These are phyloP conservation scores for Talaromyces thailandensis DNA, from an alignment of 495 filamentous ascomycete genomes.

Conservation along the genomic window DNA sequence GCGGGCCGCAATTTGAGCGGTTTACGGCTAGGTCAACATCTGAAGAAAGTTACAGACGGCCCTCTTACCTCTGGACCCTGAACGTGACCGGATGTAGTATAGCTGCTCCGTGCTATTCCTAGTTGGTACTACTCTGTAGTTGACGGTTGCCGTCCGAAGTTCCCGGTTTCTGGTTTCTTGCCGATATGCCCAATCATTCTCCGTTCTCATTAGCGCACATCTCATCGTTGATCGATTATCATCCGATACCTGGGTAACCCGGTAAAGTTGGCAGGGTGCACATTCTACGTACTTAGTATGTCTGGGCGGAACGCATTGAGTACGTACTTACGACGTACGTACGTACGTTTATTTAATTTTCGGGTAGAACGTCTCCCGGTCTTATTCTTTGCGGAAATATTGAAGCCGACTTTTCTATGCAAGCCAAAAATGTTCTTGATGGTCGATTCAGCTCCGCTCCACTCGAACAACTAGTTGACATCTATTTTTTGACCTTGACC, in stretches of 20 bases:
- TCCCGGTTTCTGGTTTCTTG: background rate
- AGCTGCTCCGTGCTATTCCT: background rate
- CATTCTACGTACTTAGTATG: background rate
- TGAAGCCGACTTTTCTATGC: background rate
- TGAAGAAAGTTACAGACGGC: background rate
- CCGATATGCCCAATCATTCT: background rate
- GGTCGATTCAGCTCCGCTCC: background rate
- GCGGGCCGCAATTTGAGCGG: background rate
- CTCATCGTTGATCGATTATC: background rate
- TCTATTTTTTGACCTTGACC: background rate
- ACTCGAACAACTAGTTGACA: background rate
- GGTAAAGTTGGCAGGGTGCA: background rate
- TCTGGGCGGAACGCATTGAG: background rate
- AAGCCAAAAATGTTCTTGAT: background rate
- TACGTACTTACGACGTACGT: background rate
- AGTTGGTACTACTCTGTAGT: background rate
- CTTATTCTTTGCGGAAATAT: background rate
- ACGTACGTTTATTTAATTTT: background rate
- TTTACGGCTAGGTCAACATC: background rate
- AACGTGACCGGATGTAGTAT: background rate
- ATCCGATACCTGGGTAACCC: background rate
- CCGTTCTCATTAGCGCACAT: background rate
- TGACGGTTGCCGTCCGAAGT: background rate
- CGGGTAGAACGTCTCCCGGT: background rate
- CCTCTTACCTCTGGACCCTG: background rate